Percentiles rank a stretch among this genome's conserved stretches.
phyloP scores from a whole-genome alignment of 202 grass and related monocot species.

The Schoenoplectus tabernaemontani region DNA sequence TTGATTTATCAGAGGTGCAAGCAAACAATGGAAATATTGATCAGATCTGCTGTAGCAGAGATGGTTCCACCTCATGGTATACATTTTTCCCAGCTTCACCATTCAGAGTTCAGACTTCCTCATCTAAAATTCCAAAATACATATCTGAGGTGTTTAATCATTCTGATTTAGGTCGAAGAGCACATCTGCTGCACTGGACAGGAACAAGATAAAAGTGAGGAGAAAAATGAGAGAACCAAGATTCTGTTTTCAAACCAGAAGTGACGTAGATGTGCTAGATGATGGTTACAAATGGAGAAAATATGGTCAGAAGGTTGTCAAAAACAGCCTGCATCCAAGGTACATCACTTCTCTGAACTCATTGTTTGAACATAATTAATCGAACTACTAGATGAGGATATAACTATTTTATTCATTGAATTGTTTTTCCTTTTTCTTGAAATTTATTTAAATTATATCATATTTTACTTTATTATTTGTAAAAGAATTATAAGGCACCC shows the following conservation, averaged over 20 bases:
- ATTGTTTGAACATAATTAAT: too few species aligned
- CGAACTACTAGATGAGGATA: too few species aligned
- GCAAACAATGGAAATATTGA: slow-evolving; percentile 20
- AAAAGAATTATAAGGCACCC: too few species aligned
- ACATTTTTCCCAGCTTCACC: neutral
- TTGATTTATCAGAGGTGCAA: slow-evolving; percentile 31
- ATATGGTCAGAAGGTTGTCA: slow-evolving; percentile 96
- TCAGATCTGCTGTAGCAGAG: slow-evolving; percentile 9
- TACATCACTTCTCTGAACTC: slow-evolving; percentile 9
- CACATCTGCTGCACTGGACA: slow-evolving; percentile 42
- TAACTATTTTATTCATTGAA: too few species aligned
- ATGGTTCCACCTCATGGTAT: slow-evolving; percentile 47
- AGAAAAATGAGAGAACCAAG: slow-evolving; percentile 97
- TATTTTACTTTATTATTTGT: too few species aligned
- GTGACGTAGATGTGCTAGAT: slow-evolving; percentile 84
- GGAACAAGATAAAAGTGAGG: slow-evolving; percentile 79
- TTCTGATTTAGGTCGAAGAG: slow-evolving; percentile 50
- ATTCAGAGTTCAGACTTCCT: neutral
- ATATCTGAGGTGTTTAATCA: slow-evolving; percentile 21
- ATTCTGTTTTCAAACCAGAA: slow-evolving; percentile 97
- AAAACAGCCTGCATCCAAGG: slow-evolving; percentile 97
- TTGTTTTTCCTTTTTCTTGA: too few species aligned
- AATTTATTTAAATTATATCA: too few species aligned
- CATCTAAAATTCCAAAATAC: neutral
- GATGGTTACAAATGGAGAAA: slow-evolving; percentile 99